Base-by-base conservation (phyloP, 345 rosid species). In the Linum tenue region DNA sequence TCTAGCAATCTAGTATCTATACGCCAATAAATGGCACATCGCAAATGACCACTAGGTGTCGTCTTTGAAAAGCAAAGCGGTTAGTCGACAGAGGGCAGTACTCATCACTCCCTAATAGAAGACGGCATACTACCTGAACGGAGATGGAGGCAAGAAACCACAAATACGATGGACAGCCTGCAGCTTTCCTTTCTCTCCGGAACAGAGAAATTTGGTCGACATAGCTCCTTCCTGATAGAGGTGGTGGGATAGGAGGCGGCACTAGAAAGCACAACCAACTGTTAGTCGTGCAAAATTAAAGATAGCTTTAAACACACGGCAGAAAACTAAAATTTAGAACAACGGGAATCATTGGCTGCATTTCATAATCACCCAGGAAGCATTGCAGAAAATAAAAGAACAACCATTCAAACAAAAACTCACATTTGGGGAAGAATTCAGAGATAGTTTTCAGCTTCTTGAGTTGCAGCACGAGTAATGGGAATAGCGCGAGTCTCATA, bases 221-320 rank as follows among this genome's bases (percentile, higher is more conserved):
- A 64, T 73, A 82, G 67, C 88, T 88, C 88, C 78, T 86, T 82
- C 90, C 92, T 69, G 96, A 94, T 69, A 77, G 75, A 67, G 84
- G 82, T 64, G 95, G 95, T 64, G 90, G 97, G 66, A 89, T 80
- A 37, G 90, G 87, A 62, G 89, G 79, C 58, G 97, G 96, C 87
- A 90, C 98, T 88, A 72, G 67, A 68, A 86, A 75, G 71, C 66
- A 77, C 39, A 57, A 39, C n/a, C 69, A 57, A 67, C 51, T 68
- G 39, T 56, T 51, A 60, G 69, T 56, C 61, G 10, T 17, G 61
- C 61, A 17, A 58, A 17, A 58, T 5, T 58, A 58, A 3, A 17
- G 14, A 38, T 22, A 61, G 48, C 5, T n/a, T 31, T 5, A 39
- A 12, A 61, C 39, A 12, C 37, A 17, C n/a, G 37, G 37, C n/a